Evolutionary conservation across 169 alveolate genomes (phyloP).

Genomic region (Cyclospora cayetanensis): DNA sequence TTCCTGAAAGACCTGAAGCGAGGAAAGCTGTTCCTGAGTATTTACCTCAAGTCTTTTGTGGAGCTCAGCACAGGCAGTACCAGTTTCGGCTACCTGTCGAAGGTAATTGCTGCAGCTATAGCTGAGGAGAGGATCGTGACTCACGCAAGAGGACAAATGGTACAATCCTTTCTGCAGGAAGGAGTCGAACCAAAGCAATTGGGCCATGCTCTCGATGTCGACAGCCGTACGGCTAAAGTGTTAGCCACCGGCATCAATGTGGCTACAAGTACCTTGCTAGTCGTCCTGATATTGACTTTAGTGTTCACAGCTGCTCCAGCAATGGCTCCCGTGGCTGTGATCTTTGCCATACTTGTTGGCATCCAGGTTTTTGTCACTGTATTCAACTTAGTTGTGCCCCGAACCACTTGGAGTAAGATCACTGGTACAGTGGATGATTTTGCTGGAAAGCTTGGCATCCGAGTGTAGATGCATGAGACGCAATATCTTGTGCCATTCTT

Average conservation of each 20-base stretch:
- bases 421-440: too few species aligned
- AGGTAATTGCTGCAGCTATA: background rate
- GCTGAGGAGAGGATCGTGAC: background rate
- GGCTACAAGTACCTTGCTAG: background rate
- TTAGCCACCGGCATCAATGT: background rate
- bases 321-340: background rate
- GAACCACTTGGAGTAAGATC: too few species aligned
- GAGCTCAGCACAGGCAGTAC: conserved; percentile 28
- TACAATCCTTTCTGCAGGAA: background rate
- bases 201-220: too few species aligned
- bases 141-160: background rate
- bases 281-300: background rate
- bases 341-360: background rate
- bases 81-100: conserved; percentile 4
- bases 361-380: background rate
- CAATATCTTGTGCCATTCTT: too few species aligned
- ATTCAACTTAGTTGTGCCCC: background rate
- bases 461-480: too few species aligned
- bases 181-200: background rate
- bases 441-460: too few species aligned
- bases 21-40: background rate
- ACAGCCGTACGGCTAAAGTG: background rate
- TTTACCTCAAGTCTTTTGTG: background rate
- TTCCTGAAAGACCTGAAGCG: background rate
- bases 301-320: background rate